A percentile compares a stretch with the other conserved stretches of the same genome.
phyloP scores from a whole-genome alignment of 169 alveolate genomes.

The Hammondia hammondi region DNA sequence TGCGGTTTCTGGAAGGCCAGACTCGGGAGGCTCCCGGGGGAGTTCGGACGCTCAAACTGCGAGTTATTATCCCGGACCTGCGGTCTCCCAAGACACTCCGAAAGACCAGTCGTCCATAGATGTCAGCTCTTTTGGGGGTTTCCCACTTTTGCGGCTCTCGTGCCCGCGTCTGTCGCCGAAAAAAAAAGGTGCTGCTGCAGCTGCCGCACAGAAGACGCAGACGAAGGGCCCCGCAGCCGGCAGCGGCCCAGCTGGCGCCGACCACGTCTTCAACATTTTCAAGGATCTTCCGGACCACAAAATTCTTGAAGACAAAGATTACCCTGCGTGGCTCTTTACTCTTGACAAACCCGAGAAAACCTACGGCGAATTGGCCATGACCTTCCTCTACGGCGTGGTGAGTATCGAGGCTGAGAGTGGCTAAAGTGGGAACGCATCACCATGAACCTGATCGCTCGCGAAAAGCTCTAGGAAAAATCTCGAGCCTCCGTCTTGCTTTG shows the following conservation, averaged over 20 bases:
- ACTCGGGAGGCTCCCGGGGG: no score
- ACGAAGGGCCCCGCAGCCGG: not conserved
- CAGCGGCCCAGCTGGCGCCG: not conserved
- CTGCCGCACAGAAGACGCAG: not conserved
- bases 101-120: no score
- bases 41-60: no score
- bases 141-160: not conserved
- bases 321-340: constrained; percentile 56
- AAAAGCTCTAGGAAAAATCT: no score
- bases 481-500: no score
- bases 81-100: no score
- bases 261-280: constrained; percentile 56
- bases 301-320: constrained; percentile 15
- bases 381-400: constrained; percentile 53
- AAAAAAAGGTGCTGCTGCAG: not conserved
- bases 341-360: constrained; percentile 19
- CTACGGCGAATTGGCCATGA: constrained; percentile 59
- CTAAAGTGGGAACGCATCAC: not conserved
- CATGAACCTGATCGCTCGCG: no score
- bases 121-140: not conserved
- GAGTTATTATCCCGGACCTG: no score
- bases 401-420: not conserved
- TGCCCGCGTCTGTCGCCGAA: not conserved
- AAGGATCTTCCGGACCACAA: constrained; percentile 49
- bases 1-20: no score